Evolutionary conservation across 177 flowering plant genomes (phyloP).

Genomic region (Vitis hybrid): DNA sequence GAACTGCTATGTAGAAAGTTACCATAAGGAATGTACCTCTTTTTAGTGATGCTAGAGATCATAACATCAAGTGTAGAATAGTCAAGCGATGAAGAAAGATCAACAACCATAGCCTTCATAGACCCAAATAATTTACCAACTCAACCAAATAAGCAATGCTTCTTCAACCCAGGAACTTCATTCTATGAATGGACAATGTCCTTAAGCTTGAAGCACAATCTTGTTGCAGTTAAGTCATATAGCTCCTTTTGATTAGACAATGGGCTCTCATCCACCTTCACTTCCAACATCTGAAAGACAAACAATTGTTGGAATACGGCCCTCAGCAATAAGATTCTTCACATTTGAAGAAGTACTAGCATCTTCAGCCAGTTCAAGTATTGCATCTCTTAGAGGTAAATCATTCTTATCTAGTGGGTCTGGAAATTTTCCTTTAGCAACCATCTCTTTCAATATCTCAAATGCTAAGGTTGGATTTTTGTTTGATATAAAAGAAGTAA

Average conservation of each 20-base stretch:
- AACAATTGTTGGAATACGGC: constrained; percentile 33
- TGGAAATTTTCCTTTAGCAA: constrained; percentile 43
- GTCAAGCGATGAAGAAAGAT: too few relatives aligned
- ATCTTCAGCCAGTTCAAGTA: constrained; percentile 47
- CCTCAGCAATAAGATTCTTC: constrained; percentile 41
- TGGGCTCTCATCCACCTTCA: constrained; percentile 4
- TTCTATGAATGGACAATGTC: too few relatives aligned
- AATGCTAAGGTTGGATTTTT: constrained; percentile 37
- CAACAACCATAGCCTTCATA: too few relatives aligned
- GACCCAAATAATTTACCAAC: too few relatives aligned
- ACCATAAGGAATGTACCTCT: too few relatives aligned
- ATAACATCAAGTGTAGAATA: too few relatives aligned
- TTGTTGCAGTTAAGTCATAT: neutral
- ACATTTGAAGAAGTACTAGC: constrained; percentile 39
- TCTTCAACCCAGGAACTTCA: too few relatives aligned
- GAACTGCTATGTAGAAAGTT: too few relatives aligned
- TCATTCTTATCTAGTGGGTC: constrained; percentile 46
- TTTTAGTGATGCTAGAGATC: too few relatives aligned
- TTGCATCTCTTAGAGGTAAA: constrained; percentile 29
- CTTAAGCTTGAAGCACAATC: too few relatives aligned
- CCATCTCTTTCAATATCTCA: constrained; percentile 54
- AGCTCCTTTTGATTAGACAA: neutral
- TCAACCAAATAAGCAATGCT: too few relatives aligned
- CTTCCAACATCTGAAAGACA: constrained; percentile 12
- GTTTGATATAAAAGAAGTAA: constrained; percentile 49